Percentiles rank a stretch among this genome's conserved stretches.
Evolutionary conservation across 768 basidiomycete species (phyloP).

Genomic region (Russula compacta): DNA sequence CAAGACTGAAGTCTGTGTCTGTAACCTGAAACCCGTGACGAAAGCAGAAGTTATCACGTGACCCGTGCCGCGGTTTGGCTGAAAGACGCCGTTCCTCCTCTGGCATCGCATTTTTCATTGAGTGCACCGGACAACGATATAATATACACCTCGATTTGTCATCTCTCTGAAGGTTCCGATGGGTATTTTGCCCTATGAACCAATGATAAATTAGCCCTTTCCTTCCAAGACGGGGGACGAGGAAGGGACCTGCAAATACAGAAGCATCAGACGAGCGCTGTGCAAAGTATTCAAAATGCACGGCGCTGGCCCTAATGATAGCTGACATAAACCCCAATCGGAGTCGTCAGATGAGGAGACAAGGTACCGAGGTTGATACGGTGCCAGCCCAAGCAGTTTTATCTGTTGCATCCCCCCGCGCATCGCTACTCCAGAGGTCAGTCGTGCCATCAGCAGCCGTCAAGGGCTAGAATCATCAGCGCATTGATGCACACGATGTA

Average conservation of each 20-base stretch:
- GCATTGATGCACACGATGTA: no score
- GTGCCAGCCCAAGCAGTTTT: neutral
- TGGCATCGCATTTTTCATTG: no score
- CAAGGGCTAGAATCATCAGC: no score
- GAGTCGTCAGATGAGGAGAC: slow-evolving; percentile 23
- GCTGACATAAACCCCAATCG: slow-evolving; percentile 26
- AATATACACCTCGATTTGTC: slow-evolving; percentile 31
- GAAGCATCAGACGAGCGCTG: slow-evolving; percentile 33
- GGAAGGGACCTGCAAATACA: slow-evolving; percentile 28
- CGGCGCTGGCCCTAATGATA: slow-evolving; percentile 20
- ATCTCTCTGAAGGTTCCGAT: slow-evolving; percentile 38
- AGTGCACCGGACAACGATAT: neutral
- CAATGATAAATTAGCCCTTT: neutral
- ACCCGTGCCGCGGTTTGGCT: no score
- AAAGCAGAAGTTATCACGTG: no score
- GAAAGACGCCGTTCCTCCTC: no score
- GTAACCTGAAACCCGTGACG: no score
- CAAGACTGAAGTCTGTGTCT: no score
- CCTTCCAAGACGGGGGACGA: neutral
- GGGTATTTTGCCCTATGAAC: neutral
- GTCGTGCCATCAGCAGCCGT: slow-evolving; percentile 28
- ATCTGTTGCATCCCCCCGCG: neutral
- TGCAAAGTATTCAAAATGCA: slow-evolving; percentile 29
- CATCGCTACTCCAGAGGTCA: slow-evolving; percentile 26
- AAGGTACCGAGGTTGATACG: neutral